Conservation (phyloP, 176 grass and related monocot genomes). For the Oryza officinalis region DNA sequence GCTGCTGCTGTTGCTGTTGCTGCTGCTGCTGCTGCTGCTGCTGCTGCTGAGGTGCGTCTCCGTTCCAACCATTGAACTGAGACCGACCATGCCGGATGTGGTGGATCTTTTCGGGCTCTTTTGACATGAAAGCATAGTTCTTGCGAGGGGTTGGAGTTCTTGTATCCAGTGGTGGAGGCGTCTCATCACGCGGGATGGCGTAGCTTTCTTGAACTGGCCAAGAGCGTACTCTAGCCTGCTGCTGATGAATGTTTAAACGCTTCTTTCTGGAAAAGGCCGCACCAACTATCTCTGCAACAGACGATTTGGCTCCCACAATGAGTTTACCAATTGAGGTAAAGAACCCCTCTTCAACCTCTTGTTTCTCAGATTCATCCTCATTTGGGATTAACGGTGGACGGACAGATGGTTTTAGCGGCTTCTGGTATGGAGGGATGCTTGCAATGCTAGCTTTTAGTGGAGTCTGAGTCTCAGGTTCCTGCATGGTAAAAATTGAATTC, state of each 20-base stretch:
- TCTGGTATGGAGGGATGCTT: slow-evolving; percentile 67
- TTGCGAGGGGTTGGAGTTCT: slow-evolving; percentile 63
- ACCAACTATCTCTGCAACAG: slow-evolving; percentile 47
- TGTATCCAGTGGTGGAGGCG: slow-evolving; percentile 55
- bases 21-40: slow-evolving; percentile 47
- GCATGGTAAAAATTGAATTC: slow-evolving; percentile 34
- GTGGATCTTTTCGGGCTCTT: slow-evolving; percentile 80
- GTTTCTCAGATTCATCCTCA: slow-evolving; percentile 58
- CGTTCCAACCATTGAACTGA: slow-evolving; percentile 48
- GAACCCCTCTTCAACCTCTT: slow-evolving; percentile 64
- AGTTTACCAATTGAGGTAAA: slow-evolving; percentile 60
- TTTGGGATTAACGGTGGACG: slow-evolving; percentile 59
- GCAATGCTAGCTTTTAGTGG: slow-evolving; percentile 52
- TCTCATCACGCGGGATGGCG: slow-evolving; percentile 56
- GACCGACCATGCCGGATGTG: slow-evolving; percentile 60
- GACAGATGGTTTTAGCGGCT: slow-evolving; percentile 51
- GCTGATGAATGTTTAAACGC: slow-evolving; percentile 37
- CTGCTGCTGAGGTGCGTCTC: slow-evolving; percentile 48
- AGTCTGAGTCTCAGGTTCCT: slow-evolving; percentile 52
- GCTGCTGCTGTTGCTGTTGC: slow-evolving; percentile 38
- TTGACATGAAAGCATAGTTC: slow-evolving; percentile 81
- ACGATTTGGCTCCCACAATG: slow-evolving; percentile 55
- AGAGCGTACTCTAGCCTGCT: slow-evolving; percentile 34
- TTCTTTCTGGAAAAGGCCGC: slow-evolving; percentile 68
- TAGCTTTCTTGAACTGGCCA: slow-evolving; percentile 70